A percentile compares a stretch with the other conserved stretches of the same genome.
These are phyloP conservation scores for Urtica urens DNA, from an alignment of 306 rosid genomes.

Conservation along the genomic window DNA sequence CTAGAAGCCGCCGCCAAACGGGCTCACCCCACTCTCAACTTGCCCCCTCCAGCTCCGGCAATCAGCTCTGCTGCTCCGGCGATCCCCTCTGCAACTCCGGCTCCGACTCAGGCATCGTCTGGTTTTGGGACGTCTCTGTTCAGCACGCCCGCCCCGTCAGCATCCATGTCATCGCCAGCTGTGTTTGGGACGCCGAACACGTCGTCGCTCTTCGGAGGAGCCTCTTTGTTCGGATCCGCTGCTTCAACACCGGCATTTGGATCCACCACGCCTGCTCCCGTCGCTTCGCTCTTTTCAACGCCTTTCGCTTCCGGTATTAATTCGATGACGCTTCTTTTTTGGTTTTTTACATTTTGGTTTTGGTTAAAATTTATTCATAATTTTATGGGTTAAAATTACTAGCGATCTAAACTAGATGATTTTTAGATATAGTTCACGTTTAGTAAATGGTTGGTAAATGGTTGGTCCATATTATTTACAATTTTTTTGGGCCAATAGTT, in stretches of 20 bases:
- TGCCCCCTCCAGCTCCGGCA: conserved; percentile 76
- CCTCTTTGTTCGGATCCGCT: conserved; percentile 53
- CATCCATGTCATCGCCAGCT: conserved; percentile 47
- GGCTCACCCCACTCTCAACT: conserved; percentile 79
- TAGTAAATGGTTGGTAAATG: too few species aligned
- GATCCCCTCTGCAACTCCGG: conserved; percentile 33
- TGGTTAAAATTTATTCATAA: not conserved
- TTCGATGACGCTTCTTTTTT: too few species aligned
- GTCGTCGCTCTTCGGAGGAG: conserved; percentile 44
- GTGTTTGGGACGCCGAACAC: conserved; percentile 72
- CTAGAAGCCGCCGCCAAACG: conserved; percentile 90
- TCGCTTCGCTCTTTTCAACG: conserved; percentile 58
- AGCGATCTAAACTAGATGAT: too few species aligned
- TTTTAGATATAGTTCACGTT: too few species aligned
- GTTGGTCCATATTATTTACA: too few species aligned
- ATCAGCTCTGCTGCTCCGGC: conserved; percentile 59
- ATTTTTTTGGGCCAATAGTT: too few species aligned
- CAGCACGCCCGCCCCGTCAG: conserved; percentile 55
- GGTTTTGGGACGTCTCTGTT: conserved; percentile 75
- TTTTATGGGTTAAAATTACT: too few species aligned
- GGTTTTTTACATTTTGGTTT: conserved; percentile 2
- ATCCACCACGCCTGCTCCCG: conserved; percentile 52
- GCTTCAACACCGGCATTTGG: conserved; percentile 53
- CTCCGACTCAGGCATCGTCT: conserved; percentile 40
- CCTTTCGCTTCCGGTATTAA: conserved; percentile 74